Conservation (phyloP, 345 rosid species). For the Lepidium didymum region DNA sequence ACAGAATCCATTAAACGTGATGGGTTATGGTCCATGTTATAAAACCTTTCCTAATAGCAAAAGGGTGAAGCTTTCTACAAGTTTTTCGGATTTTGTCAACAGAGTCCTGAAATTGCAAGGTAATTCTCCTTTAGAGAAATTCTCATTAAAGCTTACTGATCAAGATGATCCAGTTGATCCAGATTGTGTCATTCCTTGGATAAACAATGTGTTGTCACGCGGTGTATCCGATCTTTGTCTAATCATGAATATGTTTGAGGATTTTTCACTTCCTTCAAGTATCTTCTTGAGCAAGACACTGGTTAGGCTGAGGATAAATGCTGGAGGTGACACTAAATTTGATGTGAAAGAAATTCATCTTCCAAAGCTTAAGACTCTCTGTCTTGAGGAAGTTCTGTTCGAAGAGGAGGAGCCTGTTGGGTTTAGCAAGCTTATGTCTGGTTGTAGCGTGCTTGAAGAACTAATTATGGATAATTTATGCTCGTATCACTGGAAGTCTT, state of each 20-base stretch:
- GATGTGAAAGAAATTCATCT: not conserved
- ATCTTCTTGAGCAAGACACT: conserved; percentile 6
- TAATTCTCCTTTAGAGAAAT: not conserved
- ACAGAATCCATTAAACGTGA: not conserved
- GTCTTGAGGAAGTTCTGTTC: not conserved
- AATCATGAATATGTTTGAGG: no score
- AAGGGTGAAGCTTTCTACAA: not conserved
- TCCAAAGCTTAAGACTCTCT: conserved; percentile 8
- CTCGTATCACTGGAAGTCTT: no score
- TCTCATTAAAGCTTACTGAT: not conserved
- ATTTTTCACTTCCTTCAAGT: not conserved
- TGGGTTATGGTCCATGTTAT: not conserved
- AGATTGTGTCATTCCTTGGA: not conserved
- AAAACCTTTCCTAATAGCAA: not conserved
- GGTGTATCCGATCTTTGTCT: not conserved
- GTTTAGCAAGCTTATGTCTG: conserved; percentile 7
- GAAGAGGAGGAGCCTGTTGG: not conserved
- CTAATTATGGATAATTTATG: not conserved
- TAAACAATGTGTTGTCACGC: not conserved
- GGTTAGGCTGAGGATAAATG: conserved; percentile 5
- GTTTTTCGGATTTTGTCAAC: not conserved
- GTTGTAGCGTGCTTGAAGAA: conserved; percentile 17
- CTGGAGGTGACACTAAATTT: not conserved
- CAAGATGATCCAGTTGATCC: not conserved
- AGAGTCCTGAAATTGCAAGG: not conserved